A percentile compares a stretch with the other conserved stretches of the same genome.
Evolutionary conservation across 148 eudicot species (phyloP).

Genomic region (Pouteria glomerata): DNA sequence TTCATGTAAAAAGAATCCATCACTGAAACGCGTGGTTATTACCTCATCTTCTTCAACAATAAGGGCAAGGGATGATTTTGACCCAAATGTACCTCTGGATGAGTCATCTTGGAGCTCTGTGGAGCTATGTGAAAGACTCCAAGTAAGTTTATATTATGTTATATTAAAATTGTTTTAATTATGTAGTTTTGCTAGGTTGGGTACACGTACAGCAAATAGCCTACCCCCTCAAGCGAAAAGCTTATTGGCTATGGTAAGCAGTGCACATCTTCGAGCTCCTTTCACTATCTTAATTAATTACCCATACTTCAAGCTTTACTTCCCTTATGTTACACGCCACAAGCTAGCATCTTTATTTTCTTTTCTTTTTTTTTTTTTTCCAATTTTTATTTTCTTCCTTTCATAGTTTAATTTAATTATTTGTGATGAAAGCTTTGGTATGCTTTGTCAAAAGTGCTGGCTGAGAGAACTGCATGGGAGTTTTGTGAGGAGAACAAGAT

Average conservation of each 20-base stretch:
- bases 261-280: too few relatives aligned
- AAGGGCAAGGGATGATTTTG: slow-evolving; percentile 55
- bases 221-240: neutral
- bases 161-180: neutral
- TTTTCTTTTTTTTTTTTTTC: neutral
- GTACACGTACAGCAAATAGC: neutral
- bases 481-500: slow-evolving; percentile 70
- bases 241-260: too few relatives aligned
- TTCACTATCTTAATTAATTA: too few relatives aligned
- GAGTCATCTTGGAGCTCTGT: slow-evolving; percentile 84
- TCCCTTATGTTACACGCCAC: too few relatives aligned
- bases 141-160: slow-evolving; percentile 31
- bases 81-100: slow-evolving; percentile 53
- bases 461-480: slow-evolving; percentile 92
- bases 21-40: slow-evolving; percentile 71
- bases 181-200: neutral
- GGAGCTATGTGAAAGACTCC: slow-evolving; percentile 58
- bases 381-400: neutral
- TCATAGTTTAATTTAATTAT: neutral
- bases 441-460: slow-evolving; percentile 68
- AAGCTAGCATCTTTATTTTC: too few relatives aligned
- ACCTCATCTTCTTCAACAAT: slow-evolving; percentile 90
- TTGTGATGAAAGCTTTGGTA: slow-evolving; percentile 60
- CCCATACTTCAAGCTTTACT: too few relatives aligned
- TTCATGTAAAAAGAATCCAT: slow-evolving; percentile 81